Percentiles rank a stretch among this genome's conserved stretches.
These are phyloP conservation scores for Exophiala viscosa DNA, from an alignment of 2,329 filamentous ascomycete species.

Conservation along the genomic window DNA sequence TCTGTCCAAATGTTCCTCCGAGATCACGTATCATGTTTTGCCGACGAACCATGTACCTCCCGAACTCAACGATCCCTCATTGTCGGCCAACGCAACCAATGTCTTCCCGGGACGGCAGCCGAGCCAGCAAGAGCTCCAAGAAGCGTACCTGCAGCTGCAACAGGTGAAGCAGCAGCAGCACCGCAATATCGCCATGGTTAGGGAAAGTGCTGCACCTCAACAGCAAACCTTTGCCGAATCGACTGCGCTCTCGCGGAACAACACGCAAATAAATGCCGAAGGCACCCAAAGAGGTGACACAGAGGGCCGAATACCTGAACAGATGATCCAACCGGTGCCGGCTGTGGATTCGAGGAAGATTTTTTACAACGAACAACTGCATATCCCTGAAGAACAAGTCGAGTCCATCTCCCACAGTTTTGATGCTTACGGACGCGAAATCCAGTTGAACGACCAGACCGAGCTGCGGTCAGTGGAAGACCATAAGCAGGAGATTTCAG, in stretches of 20 bases:
- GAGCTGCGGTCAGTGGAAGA: constrained; percentile 40
- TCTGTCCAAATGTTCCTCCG: constrained; percentile 63
- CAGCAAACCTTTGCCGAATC: constrained; percentile 47
- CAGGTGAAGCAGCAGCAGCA: constrained; percentile 41
- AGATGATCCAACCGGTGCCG: constrained; percentile 50
- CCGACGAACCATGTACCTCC: constrained; percentile 60
- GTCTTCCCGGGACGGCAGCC: constrained; percentile 50
- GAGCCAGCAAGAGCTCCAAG: constrained; percentile 55
- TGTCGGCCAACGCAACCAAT: constrained; percentile 35
- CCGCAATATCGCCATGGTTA: constrained; percentile 45
- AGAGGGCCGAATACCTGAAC: constrained; percentile 40
- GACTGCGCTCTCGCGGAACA: constrained; percentile 37
- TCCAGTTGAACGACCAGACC: constrained; percentile 44
- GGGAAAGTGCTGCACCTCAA: constrained; percentile 58
- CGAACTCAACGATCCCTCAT: constrained; percentile 44
- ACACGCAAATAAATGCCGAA: constrained; percentile 42
- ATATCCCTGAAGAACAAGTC: constrained; percentile 51
- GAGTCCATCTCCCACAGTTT: constrained; percentile 58
- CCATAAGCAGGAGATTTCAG: constrained; percentile 50
- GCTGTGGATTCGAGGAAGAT: constrained; percentile 50
- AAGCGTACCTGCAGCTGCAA: constrained; percentile 57
- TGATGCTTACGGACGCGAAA: constrained; percentile 55
- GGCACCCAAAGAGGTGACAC: constrained; percentile 37
- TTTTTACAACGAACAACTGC: constrained; percentile 39
- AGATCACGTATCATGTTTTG: constrained; percentile 65